Percentiles rank a stretch among this genome's conserved stretches.
Evolutionary conservation across 352 stramenopile genomes (phyloP).

Genomic region (Pythium utonaiense): DNA sequence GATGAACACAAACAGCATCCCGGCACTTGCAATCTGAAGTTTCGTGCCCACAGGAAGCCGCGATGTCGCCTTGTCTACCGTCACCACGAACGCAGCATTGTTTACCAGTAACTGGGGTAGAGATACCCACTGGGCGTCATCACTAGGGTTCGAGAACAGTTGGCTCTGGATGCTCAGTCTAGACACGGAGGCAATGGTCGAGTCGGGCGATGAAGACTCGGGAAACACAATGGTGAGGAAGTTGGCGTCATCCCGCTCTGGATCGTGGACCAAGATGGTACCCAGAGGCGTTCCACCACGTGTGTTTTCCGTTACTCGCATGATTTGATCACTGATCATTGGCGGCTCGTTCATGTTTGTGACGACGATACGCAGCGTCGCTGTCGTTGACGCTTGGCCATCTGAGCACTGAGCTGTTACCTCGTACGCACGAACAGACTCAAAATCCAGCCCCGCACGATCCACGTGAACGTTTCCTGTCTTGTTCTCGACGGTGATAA

Average conservation of each 20-base stretch:
- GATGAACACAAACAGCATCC: conserved; percentile 20
- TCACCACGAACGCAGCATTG: conserved; percentile 11
- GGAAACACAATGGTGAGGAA: conserved; percentile 18
- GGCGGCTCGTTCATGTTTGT: conserved; percentile 54
- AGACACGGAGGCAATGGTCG: background rate
- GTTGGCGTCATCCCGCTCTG: conserved; percentile 21
- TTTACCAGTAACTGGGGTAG: conserved; percentile 6
- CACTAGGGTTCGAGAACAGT: conserved; percentile 18
- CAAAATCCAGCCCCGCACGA: conserved; percentile 42
- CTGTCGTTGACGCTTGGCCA: conserved; percentile 16
- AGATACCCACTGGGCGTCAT: conserved; percentile 20
- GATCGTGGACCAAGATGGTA: conserved; percentile 11
- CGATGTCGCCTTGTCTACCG: background rate
- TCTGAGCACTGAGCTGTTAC: conserved; percentile 38
- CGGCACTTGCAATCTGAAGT: conserved; percentile 21
- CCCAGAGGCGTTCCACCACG: conserved; percentile 6
- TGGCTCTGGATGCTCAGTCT: background rate
- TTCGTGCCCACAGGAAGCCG: conserved; percentile 7
- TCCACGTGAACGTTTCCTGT: conserved; percentile 43
- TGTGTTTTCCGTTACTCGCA: conserved; percentile 38
- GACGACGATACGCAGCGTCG: conserved; percentile 27
- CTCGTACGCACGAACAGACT: conserved; percentile 27
- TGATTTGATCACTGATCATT: conserved; percentile 21
- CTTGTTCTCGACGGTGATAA: conserved; percentile 40
- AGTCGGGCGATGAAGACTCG: background rate